Evolutionary conservation across 768 basidiomycete species (phyloP), one percentile per base, ranked within the genome.

Genomic region (Naganishia friedmannii): DNA sequence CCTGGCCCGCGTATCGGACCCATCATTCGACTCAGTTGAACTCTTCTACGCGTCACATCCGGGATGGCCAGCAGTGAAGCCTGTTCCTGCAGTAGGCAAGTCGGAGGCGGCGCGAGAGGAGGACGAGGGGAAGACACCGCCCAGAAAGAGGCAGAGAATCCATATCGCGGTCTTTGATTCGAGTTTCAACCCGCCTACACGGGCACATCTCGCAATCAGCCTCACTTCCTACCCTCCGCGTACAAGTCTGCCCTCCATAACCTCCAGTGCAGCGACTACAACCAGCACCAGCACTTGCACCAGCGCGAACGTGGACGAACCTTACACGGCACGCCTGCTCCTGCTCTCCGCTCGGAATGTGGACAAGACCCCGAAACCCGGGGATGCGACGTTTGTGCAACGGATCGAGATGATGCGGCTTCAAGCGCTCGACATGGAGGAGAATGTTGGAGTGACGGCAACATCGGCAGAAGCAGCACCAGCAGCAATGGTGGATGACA

Each of bases 141-240:
- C 12, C 34, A 37, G 34, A 37, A 42, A 17, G 42, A 42, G 42
- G 9, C 15, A 57, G 21, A 28, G 45, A 6, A 63, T 69, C 42
- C 85, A 84, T 65, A 85, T 94, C 56, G 85, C 89, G 3, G 83
- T 94, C n/a, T 85, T 96, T 46, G 94, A 96, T 75, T 89, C 92
- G 0, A 93, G 92, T 0, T 97, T 91, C 83, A 95, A 97, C 76
- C 93, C 93, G 3, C 94, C 94, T 0, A 93, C 91, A 2, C 78
- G 85, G 28, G 91, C 93, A 0, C 93, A 97, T 79, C 84, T 89
- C 65, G 88, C 89, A 2, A 87, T 97, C 56, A 87, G 87, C 31
- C 65, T 70, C 34, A 71, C 75, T 37, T n/a, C 66, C 48, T 69
- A 70, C 58, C 74, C 74, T n/a, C 69, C 76, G 10, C 70, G 4